Conservation (phyloP, 768 basidiomycete genomes). For the Collybia nuda region DNA sequence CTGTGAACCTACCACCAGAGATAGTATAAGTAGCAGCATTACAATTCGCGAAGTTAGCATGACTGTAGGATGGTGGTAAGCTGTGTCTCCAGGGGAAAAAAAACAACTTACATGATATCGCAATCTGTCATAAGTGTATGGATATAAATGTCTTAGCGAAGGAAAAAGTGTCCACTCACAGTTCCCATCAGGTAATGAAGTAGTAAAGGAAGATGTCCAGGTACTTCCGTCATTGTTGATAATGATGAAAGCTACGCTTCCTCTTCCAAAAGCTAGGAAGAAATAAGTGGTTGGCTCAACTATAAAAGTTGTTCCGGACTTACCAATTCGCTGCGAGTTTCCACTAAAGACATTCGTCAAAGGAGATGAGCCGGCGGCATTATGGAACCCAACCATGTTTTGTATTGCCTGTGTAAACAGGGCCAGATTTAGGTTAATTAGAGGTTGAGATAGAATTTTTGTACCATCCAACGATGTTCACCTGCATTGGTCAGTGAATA, state of each 20-base stretch:
- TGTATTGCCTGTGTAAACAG: slow-evolving; percentile 6
- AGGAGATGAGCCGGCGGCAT: slow-evolving; percentile 10
- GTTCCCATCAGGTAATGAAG: slow-evolving; percentile 43
- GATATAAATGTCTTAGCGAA: too few relatives aligned
- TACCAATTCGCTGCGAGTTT: slow-evolving; percentile 17
- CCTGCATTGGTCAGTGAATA: too few relatives aligned
- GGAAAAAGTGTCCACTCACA: background rate
- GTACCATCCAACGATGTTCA: too few relatives aligned
- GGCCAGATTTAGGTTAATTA: background rate
- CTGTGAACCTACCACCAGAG: slow-evolving; percentile 13
- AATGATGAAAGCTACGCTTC: slow-evolving; percentile 49
- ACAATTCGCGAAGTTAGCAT: slow-evolving; percentile 17
- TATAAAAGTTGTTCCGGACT: background rate
- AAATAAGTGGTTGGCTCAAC: too few relatives aligned
- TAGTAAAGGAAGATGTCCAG: slow-evolving; percentile 55
- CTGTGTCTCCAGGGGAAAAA: too few relatives aligned
- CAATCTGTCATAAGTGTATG: too few relatives aligned
- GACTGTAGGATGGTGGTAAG: background rate
- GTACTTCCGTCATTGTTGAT: slow-evolving; percentile 58
- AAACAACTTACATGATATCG: too few relatives aligned
- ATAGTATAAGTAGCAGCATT: slow-evolving; percentile 2
- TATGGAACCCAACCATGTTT: slow-evolving; percentile 14
- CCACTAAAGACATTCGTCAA: slow-evolving; percentile 12
- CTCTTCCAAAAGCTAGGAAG: slow-evolving; percentile 3
- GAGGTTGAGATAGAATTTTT: too few relatives aligned